These are phyloP conservation scores for Rubroboletus satanas DNA, from an alignment of 768 basidiomycete species.

Conservation along the genomic window DNA sequence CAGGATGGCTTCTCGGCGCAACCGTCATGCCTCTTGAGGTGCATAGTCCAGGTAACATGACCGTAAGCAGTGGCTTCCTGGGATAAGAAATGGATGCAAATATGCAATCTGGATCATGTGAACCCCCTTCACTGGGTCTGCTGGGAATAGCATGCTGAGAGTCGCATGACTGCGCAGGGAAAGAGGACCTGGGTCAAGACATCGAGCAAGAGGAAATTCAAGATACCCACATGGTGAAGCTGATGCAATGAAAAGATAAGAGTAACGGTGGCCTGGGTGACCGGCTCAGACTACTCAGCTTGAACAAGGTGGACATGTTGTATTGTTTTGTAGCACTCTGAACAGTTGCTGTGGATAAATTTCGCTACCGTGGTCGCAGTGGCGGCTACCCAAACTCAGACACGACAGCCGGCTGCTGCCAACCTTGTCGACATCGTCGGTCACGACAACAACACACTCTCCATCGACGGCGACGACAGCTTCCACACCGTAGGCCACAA, in stretches of 20 bases:
- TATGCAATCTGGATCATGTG: not conserved
- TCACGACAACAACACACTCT: slow-evolving; percentile 16
- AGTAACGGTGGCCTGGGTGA: not conserved
- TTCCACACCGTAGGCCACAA: slow-evolving; percentile 17
- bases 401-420: slow-evolving; percentile 7
- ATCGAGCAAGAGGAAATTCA: not conserved
- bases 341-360: slow-evolving; percentile 14
- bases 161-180: not conserved
- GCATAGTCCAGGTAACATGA: not conserved
- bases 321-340: slow-evolving; percentile 8
- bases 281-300: not conserved
- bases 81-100: not conserved
- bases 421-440: slow-evolving; percentile 13
- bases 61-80: too few species aligned
- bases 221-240: not conserved
- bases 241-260: slow-evolving; percentile 1
- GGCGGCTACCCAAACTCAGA: slow-evolving; percentile 13
- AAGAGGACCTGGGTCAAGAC: not conserved
- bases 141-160: not conserved
- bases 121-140: not conserved
- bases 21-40: not conserved
- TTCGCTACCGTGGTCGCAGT: slow-evolving; percentile 10
- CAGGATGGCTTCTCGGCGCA: not conserved
- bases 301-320: not conserved
- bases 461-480: slow-evolving; percentile 7